Conservation (phyloP, 1,284 basidiomycete species). For the Ganoderma sinense region DNA sequence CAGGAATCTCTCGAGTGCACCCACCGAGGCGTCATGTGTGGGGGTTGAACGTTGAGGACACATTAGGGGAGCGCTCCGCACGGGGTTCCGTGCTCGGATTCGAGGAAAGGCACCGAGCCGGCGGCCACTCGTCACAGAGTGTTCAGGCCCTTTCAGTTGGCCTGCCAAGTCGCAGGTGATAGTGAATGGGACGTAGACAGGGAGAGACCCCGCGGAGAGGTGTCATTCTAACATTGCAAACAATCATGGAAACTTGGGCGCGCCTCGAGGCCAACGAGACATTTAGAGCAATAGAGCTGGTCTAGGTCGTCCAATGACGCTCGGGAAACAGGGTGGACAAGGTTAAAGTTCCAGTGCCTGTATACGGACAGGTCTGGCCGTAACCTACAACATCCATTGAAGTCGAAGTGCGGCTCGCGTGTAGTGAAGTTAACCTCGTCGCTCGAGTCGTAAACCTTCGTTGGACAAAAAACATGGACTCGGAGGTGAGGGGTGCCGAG, state of each 20-base stretch:
- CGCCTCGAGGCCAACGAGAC: conserved; percentile 2
- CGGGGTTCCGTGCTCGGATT: conserved; percentile 2
- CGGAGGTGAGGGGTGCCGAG: not conserved
- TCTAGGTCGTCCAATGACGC: not conserved
- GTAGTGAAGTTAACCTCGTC: not conserved
- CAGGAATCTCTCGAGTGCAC: not conserved
- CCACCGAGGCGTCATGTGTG: not conserved
- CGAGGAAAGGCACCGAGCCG: not conserved
- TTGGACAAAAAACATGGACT: no score
- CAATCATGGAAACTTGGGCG: not conserved
- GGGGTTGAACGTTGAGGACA: not conserved
- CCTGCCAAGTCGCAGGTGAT: not conserved
- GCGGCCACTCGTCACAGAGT: not conserved
- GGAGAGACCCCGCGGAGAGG: not conserved
- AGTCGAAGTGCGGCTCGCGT: conserved; percentile 8
- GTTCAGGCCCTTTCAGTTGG: not conserved
- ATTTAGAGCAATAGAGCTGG: not conserved
- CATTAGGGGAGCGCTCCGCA: not conserved
- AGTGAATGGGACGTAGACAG: not conserved
- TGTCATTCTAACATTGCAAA: not conserved
- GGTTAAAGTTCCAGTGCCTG: conserved; percentile 10
- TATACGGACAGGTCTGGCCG: conserved; percentile 3
- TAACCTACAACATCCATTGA: conserved; percentile 5
- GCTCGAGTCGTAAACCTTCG: not conserved
- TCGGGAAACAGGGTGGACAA: not conserved